phyloP scores from a whole-genome alignment of 768 basidiomycete species.

The Trametes elegans region DNA sequence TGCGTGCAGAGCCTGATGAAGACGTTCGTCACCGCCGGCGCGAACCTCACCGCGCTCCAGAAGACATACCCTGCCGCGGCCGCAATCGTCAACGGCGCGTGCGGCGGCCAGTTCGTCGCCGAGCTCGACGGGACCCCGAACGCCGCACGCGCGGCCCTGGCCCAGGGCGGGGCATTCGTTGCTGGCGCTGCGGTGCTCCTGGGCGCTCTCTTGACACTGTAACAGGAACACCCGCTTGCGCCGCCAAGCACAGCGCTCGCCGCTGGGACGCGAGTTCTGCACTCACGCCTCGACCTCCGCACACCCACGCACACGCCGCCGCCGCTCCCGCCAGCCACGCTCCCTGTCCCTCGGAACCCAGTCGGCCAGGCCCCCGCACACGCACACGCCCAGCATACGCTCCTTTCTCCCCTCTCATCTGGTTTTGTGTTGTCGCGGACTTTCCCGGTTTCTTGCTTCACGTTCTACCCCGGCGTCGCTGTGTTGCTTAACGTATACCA shows the following conservation, averaged over 20 bases:
- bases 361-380: too few relatives aligned
- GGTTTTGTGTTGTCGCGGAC: too few relatives aligned
- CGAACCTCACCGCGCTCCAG: constrained; percentile 37
- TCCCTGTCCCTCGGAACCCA: too few relatives aligned
- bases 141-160: not conserved
- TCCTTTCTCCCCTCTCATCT: too few relatives aligned
- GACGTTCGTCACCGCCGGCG: constrained; percentile 44
- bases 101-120: constrained; percentile 48
- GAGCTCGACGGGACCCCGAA: not conserved
- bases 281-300: too few relatives aligned
- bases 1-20: constrained; percentile 63
- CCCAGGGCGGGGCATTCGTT: not conserved
- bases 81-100: constrained; percentile 42
- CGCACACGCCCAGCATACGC: too few relatives aligned
- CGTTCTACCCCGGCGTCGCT: not conserved
- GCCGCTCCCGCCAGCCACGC: too few relatives aligned
- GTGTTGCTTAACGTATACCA: not conserved
- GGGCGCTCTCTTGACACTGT: constrained; percentile 1
- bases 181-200: not conserved
- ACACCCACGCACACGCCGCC: too few relatives aligned
- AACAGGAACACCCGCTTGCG: not conserved
- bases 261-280: too few relatives aligned
- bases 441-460: too few relatives aligned
- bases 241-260: not conserved
- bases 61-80: constrained; percentile 51